Percentiles rank a stretch among this genome's conserved stretches.
These are phyloP conservation scores for Fusarium duplospermum DNA, from an alignment of 2,329 filamentous ascomycete genomes.

Conservation along the genomic window DNA sequence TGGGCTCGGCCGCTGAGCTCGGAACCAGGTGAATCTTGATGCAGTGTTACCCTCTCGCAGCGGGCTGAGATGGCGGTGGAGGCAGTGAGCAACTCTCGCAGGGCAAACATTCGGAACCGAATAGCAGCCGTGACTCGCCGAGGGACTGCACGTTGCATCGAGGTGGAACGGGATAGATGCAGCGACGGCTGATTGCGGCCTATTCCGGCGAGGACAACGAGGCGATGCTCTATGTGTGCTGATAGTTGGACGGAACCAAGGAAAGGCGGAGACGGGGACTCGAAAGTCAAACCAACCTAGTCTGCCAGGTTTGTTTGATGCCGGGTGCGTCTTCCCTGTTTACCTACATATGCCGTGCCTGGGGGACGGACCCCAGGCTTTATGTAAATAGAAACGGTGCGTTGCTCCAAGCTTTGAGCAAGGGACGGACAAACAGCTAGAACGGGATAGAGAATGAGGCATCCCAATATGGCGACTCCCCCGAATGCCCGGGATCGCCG, in stretches of 20 bases:
- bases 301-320: constrained; percentile 1
- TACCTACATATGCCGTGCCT: constrained; percentile 25
- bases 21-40: constrained; percentile 21
- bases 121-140: constrained; percentile 5
- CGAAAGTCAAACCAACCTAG: not conserved
- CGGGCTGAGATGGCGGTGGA: constrained; percentile 13
- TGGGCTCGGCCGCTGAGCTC: not conserved
- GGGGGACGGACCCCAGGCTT: constrained; percentile 12
- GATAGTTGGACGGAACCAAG: constrained; percentile 2
- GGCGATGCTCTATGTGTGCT: not conserved
- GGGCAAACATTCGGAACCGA: constrained; percentile 17
- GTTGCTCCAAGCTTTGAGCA: constrained; percentile 23
- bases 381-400: constrained; percentile 34
- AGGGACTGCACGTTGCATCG: constrained; percentile 8
- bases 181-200: constrained; percentile 4
- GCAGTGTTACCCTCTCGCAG: constrained; percentile 26
- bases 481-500: constrained; percentile 20
- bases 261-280: not conserved
- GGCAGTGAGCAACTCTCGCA: constrained; percentile 11
- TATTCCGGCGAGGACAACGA: not conserved
- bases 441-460: constrained; percentile 26
- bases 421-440: constrained; percentile 7
- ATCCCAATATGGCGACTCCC: constrained; percentile 23
- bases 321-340: constrained; percentile 13
- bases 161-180: constrained; percentile 6